phyloP scores from a whole-genome alignment of 441 rosid genomes.

The Isatis lusitanica region DNA sequence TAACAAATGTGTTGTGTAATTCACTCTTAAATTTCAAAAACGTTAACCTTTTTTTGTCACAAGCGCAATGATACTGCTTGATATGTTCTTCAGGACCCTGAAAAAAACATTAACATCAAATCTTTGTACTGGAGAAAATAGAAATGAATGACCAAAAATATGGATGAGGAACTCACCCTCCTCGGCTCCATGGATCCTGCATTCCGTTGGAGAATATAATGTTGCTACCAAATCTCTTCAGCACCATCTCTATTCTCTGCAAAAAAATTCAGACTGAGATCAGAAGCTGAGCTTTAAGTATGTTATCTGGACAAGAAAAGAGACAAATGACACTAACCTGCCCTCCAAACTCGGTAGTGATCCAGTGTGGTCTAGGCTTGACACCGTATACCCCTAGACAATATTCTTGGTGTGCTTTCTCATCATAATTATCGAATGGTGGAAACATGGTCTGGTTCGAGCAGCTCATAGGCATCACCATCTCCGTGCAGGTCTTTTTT shows the following conservation, averaged over 20 bases:
- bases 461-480: conserved; percentile 77
- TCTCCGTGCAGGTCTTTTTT: conserved; percentile 69
- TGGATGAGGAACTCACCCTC: conserved; percentile 45
- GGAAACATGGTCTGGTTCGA: conserved; percentile 68
- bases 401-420: conserved; percentile 36
- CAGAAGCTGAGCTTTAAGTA: neutral
- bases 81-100: conserved; percentile 68
- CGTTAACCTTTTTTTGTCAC: conserved; percentile 57
- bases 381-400: conserved; percentile 50
- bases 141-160: neutral
- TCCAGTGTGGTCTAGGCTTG: conserved; percentile 70
- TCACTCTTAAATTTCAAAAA: neutral
- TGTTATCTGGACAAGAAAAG: neutral
- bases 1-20: neutral
- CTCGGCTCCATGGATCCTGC: conserved; percentile 84
- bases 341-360: conserved; percentile 73
- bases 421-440: conserved; percentile 42
- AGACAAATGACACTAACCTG: conserved; percentile 38
- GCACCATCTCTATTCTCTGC: conserved; percentile 50
- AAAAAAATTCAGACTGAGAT: neutral
- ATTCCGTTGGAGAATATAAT: conserved; percentile 72
- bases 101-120: neutral
- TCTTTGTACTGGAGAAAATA: neutral
- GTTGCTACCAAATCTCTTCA: conserved; percentile 65
- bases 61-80: conserved; percentile 66